phyloP scores from a whole-genome alignment of 2,329 filamentous ascomycete species.

The Ustulina deusta region DNA sequence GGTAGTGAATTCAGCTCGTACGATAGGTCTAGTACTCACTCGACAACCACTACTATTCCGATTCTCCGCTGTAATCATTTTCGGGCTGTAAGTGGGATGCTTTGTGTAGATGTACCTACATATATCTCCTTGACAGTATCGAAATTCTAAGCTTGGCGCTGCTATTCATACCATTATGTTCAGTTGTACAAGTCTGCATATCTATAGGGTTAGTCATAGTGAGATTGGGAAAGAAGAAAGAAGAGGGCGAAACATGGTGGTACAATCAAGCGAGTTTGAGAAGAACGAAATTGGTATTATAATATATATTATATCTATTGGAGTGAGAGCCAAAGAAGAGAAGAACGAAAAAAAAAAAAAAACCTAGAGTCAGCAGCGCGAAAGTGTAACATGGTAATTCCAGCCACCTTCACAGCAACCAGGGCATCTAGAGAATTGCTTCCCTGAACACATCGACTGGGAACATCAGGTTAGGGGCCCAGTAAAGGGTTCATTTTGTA shows the following conservation, averaged over 20 bases:
- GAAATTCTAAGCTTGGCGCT: background rate
- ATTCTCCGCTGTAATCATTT: too few species aligned
- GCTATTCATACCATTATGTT: background rate
- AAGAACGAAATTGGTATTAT: too few species aligned
- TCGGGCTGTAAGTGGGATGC: too few species aligned
- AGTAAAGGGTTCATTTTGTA: background rate
- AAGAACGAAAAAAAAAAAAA: too few species aligned
- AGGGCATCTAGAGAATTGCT: background rate
- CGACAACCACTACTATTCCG: too few species aligned
- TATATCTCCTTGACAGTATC: background rate
- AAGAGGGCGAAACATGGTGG: background rate
- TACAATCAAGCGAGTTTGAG: too few species aligned
- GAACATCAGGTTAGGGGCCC: constrained; percentile 16
- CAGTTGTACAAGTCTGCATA: background rate
- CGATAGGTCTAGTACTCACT: too few species aligned
- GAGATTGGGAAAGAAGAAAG: background rate
- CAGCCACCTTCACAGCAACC: background rate
- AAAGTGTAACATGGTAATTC: background rate
- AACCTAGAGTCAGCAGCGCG: background rate
- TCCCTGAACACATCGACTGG: background rate
- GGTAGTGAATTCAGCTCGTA: too few species aligned
- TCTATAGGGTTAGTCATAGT: background rate
- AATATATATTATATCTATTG: background rate
- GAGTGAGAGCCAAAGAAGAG: background rate
- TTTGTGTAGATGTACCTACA: too few species aligned